Evolutionary conservation across 2,329 filamentous ascomycete genomes (phyloP).

Genomic region (Aureobasidium pullulans): DNA sequence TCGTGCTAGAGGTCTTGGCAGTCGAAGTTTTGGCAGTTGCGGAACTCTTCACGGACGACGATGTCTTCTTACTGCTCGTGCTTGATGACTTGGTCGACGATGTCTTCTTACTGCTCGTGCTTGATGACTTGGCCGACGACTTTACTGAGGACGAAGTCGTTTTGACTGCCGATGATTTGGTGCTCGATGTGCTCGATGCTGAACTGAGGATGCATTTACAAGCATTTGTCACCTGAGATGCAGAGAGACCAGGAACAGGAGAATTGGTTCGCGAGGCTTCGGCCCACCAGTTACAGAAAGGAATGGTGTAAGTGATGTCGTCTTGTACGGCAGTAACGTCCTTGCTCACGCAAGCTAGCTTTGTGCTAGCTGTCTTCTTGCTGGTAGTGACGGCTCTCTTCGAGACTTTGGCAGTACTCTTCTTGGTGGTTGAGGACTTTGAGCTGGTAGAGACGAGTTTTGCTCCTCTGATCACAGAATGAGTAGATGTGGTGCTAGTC

Average conservation of each 20-base stretch:
- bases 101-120: neutral
- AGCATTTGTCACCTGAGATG: neutral
- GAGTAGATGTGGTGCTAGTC: neutral
- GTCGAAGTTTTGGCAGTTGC: neutral
- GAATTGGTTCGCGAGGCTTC: neutral
- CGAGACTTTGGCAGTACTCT: neutral
- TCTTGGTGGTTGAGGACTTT: neutral
- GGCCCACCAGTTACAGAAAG: conserved; percentile 9
- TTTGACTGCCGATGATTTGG: neutral
- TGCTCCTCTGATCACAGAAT: neutral
- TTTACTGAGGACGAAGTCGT: neutral
- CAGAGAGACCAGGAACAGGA: neutral
- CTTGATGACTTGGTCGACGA: neutral
- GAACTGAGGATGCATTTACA: neutral
- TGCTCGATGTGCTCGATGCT: neutral
- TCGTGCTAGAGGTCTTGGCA: too few species aligned
- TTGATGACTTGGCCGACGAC: neutral
- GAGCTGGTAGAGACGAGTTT: neutral
- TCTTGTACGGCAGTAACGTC: neutral
- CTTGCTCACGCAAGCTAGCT: neutral
- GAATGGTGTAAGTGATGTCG: neutral
- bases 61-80: neutral
- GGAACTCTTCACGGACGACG: neutral
- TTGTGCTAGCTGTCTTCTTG: neutral
- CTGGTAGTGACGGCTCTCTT: neutral